Evolutionary conservation across 2,329 filamentous ascomycete genomes (phyloP).

Genomic region (Fusarium dimerum): DNA sequence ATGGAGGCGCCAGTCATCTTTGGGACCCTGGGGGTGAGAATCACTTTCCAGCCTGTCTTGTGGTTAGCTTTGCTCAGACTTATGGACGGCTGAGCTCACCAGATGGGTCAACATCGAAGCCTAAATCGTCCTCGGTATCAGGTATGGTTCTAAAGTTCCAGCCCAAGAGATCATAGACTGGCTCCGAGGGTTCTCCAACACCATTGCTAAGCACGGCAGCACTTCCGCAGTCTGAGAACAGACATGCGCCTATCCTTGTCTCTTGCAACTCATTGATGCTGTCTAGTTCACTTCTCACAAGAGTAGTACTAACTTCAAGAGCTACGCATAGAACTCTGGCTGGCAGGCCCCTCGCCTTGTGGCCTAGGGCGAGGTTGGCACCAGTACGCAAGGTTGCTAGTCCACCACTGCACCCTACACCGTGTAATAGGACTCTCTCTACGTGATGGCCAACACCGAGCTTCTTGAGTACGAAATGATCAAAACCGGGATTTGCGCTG

Average conservation of each 20-base stretch:
- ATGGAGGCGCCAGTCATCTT: slow-evolving; percentile 54
- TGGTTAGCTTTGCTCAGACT: slow-evolving; percentile 14
- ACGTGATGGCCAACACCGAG: slow-evolving; percentile 59
- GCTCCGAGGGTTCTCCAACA: slow-evolving; percentile 47
- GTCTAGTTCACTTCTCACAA: slow-evolving; percentile 66
- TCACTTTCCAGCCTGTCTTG: slow-evolving; percentile 61
- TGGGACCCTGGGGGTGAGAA: slow-evolving; percentile 63
- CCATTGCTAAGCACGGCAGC: slow-evolving; percentile 66
- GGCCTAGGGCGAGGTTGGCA: slow-evolving; percentile 65
- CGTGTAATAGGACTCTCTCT: slow-evolving; percentile 66
- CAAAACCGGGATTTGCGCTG: slow-evolving; percentile 68
- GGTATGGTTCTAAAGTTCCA: slow-evolving; percentile 66
- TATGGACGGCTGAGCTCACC: slow-evolving; percentile 39
- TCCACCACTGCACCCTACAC: slow-evolving; percentile 66
- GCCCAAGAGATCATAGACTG: slow-evolving; percentile 61
- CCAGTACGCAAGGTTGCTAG: slow-evolving; percentile 63
- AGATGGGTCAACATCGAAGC: slow-evolving; percentile 64
- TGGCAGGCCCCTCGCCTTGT: slow-evolving; percentile 56
- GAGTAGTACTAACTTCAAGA: slow-evolving; percentile 61
- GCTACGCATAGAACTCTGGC: slow-evolving; percentile 67
- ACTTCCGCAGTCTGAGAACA: slow-evolving; percentile 73
- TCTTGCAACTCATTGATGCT: slow-evolving; percentile 60
- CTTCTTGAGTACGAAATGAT: slow-evolving; percentile 62
- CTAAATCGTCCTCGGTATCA: slow-evolving; percentile 62
- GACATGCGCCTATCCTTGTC: slow-evolving; percentile 63